A percentile compares a stretch with the other conserved stretches of the same genome.
These are phyloP conservation scores for Rhododendron simsii DNA, from an alignment of 148 eudicot genomes.

Conservation along the genomic window DNA sequence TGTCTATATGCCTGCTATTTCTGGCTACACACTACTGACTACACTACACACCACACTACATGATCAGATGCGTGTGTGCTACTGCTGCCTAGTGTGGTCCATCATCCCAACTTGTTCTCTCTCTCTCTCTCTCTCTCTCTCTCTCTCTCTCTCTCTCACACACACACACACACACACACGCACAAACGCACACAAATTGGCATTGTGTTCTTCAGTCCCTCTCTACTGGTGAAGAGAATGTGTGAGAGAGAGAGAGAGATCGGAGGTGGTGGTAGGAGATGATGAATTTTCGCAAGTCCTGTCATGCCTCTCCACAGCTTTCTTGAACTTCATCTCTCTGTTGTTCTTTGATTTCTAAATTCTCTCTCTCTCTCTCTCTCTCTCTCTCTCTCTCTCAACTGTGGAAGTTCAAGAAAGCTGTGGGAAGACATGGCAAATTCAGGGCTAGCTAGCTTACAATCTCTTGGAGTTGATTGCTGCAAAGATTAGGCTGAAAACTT, in stretches of 20 bases:
- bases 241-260: background rate
- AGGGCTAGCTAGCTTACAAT: slow-evolving; percentile 25
- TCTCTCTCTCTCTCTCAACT: background rate
- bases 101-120: background rate
- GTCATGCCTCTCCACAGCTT: slow-evolving; percentile 89
- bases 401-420: slow-evolving; percentile 66
- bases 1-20: slow-evolving; percentile 25
- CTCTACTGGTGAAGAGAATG: background rate
- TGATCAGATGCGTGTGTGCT: slow-evolving; percentile 2
- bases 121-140: background rate
- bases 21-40: background rate
- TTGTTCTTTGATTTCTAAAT: background rate
- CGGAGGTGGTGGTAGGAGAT: background rate
- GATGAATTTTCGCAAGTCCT: slow-evolving; percentile 22
- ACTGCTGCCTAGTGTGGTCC: slow-evolving; percentile 14
- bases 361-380: background rate
- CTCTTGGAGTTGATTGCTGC: background rate
- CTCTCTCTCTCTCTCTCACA: background rate
- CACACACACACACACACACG: background rate
- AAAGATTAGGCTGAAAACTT: background rate
- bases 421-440: slow-evolving; percentile 62
- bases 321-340: slow-evolving; percentile 53
- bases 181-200: background rate
- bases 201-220: background rate
- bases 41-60: background rate